Evolutionary conservation across 1,284 basidiomycete genomes (phyloP), one percentile per base, ranked within the genome.

Genomic region (Boletus sp.): DNA sequence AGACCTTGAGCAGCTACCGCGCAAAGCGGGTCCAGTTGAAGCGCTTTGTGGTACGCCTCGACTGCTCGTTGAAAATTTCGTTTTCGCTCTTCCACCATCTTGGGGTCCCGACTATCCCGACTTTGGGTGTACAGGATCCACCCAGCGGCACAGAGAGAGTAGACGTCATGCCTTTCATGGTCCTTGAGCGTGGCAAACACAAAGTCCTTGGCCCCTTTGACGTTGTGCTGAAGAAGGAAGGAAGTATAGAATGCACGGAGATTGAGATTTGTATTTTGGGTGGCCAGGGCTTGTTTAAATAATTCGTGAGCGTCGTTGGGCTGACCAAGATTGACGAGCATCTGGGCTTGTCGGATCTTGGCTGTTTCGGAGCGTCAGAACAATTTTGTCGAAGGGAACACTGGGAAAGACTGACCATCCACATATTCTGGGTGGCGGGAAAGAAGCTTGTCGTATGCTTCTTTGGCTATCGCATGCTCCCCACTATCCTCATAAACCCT

Each of bases 1-100:
- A 98, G 79, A 3, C 95, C 95, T 73, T 97, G 94, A 4, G 95
- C 95, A 9, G 95, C 95, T 59, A 95, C 86, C 2, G 93, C 93
- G 73, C 94, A 97, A 30, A 83, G 78, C 0, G 93, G 87, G 71
- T 97, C 94, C 4, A 94, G 71, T 55, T 85, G 84, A 33, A 98
- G 76, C 0, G 94, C 95, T 70, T 94, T 94, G 73, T 95, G 93
- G 70, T 93, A 98, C 65, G 93, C 92, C 71, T 97, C 94, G 1
- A 93, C 91, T 14, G 91, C 85, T 21, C 93, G 82, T 57, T 88
- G 83, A 78, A 93, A 97, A 35, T 87, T 85, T 53, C 87, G 86
- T 61, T 83, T 83, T 38, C 93, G 86, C 57, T 96, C 94, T 44
- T 90, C 86, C 23, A 82, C 69, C 53, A 82, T 88, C 67, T 85